Percentiles rank a stretch among this genome's conserved stretches.
Conservation (phyloP, 805 yeast genomes). For the Wickerhamiella slavikovae region DNA sequence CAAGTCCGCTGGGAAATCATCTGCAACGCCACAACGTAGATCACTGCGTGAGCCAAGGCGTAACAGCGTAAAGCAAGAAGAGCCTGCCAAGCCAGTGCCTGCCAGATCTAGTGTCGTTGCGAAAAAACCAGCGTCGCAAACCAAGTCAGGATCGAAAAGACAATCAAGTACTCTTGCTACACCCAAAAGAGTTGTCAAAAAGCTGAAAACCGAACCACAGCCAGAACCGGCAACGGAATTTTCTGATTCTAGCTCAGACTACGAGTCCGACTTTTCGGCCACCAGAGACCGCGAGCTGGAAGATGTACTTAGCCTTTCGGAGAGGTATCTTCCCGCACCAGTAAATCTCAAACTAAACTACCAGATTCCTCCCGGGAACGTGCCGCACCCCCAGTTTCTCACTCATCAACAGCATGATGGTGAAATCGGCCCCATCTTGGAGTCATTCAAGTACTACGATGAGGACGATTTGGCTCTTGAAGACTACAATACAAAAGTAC, state of each 20-base stretch:
- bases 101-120: neutral
- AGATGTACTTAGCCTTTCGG: neutral
- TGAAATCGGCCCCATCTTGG: slow-evolving; percentile 25
- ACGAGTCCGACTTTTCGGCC: neutral
- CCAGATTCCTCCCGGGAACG: slow-evolving; percentile 23
- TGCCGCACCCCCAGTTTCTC: slow-evolving; percentile 42
- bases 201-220: too few species aligned
- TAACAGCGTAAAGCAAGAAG: neutral
- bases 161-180: slow-evolving; percentile 6
- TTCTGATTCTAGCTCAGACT: neutral
- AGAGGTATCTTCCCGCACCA: neutral
- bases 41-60: too few species aligned
- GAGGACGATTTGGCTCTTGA: slow-evolving; percentile 35
- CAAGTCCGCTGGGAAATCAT: neutral
- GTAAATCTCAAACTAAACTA: neutral
- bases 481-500: slow-evolving; percentile 33
- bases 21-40: neutral
- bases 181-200: neutral
- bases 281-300: neutral
- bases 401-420: slow-evolving; percentile 24
- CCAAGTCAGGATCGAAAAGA: neutral
- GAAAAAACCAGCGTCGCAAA: neutral
- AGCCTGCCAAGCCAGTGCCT: neutral
- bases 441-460: slow-evolving; percentile 36
- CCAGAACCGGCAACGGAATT: too few species aligned